Base-by-base conservation (phyloP, 495 filamentous ascomycete species). In the Hyaloscypha hepaticicola region DNA sequence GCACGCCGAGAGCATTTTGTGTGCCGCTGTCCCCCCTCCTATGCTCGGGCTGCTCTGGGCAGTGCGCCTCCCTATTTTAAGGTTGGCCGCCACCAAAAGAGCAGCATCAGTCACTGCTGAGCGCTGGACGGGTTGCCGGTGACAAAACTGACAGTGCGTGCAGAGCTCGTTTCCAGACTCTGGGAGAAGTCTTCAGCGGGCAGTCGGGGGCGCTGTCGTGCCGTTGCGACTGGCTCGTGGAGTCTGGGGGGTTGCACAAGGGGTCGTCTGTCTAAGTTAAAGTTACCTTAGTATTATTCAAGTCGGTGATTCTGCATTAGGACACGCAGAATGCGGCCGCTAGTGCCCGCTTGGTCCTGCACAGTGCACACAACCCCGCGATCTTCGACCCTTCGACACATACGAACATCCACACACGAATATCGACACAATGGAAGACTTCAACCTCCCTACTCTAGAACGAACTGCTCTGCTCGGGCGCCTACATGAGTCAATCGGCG, bases 361-460 rank as follows among this genome's bases (percentile, higher is more conserved):
- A 22, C 9, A 45, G 9, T 45, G 8, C 19, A 8, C 53, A 8
- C 14, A 29, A 57, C 11, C 53, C 11, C 21, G 9, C 27, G 4
- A 21, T 41, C 27, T 59, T 41, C 16, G 28, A 5, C 25, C 27
- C 16, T 59, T 45, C 6, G 5, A 14, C 27, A 59, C 31, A 12
- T 45, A 8, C 6, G 41, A 6, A 34, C 41, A 27, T 11, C 49
- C 24, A 16, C 21, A 22, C 49, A 22, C 24, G 12, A 22, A 52
- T 22, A 7, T 52, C 49, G 24, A 52, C 49, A 58, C 59, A 67
- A 58, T 57, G 33, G 65, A 67, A 48, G 55, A 67, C 65, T 63
- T 50, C 22, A 67, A 67, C 26, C 51, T 34, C 24, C 60, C 65
- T 5, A 53, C 52, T 41, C 51, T 12, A 48, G 65, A 67, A 67